Evolutionary conservation across 495 filamentous ascomycete species (phyloP).

Genomic region (Cetradonia linearis): DNA sequence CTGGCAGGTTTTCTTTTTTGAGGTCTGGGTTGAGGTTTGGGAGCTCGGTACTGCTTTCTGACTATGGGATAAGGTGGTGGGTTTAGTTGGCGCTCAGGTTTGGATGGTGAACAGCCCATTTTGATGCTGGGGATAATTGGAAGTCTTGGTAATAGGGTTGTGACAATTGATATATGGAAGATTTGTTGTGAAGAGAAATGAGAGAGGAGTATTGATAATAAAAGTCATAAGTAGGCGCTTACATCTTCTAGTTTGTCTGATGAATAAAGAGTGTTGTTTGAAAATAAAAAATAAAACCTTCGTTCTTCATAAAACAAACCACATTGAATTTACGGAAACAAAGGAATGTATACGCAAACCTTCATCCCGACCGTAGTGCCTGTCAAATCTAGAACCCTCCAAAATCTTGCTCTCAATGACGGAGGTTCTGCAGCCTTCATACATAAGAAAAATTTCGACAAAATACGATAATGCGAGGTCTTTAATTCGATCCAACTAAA

Average conservation of each 20-base stretch:
- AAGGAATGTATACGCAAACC: background rate
- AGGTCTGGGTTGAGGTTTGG: background rate
- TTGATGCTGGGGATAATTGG: background rate
- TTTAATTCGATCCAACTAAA: too few relatives aligned
- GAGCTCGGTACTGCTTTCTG: background rate
- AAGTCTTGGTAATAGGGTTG: too few relatives aligned
- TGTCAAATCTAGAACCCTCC: too few relatives aligned
- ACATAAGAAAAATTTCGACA: too few relatives aligned
- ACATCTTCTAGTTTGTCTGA: too few relatives aligned
- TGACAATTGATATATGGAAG: background rate
- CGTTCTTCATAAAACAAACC: background rate
- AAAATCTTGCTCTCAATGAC: too few relatives aligned
- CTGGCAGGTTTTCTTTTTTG: background rate
- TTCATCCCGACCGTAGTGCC: too few relatives aligned
- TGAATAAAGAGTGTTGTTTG: background rate
- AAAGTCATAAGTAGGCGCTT: background rate
- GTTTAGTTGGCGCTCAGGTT: background rate
- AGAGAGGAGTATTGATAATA: background rate
- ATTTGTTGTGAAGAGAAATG: background rate
- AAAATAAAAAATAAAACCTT: background rate
- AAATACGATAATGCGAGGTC: too few relatives aligned
- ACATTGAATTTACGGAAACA: background rate
- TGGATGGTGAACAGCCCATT: constrained; percentile 4
- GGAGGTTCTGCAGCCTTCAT: too few relatives aligned
- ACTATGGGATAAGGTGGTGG: background rate